Base-by-base conservation (phyloP, 2,329 filamentous ascomycete species). In the Alternaria panax region DNA sequence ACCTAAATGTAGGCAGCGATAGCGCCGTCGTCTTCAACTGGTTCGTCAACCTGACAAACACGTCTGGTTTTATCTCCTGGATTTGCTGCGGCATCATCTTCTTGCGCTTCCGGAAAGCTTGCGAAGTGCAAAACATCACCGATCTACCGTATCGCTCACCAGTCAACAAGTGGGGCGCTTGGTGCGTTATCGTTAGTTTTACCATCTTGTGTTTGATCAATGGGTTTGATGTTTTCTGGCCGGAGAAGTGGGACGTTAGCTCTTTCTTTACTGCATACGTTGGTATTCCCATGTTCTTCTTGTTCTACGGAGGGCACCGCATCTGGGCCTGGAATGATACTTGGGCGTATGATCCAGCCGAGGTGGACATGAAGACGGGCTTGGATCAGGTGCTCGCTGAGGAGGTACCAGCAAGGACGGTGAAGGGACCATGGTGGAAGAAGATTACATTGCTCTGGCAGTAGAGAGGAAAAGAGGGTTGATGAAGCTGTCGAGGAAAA, bases 11-110 rank as follows among this genome's bases (percentile, higher is more conserved):
- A 20, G 80, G 76, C 51, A 78, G 72, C 46, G 79, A 55, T 5
- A 58, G 79, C 5, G 75, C 78, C 16, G 78, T 81, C 14, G 75
- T 84, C 7, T 92, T 92, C 75, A 83, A 82, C 52, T 92, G 89
- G 87, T 90, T 92, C 73, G 84, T 88, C 67, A 90, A 90, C 74
- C 84, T 92, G 55, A 89, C 87, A 27, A 90, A 83, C 65, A 81
- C 82, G 0, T 82, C 80, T 0, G 83, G 81, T 2, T 80, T 85
- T 70, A 84, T 85, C 42, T 83, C 80, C 30, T 86, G 84, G 84
- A 80, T 83, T 60, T 82, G 80, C 66, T 84, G 82, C 63, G 82
- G 82, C 52, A 81, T 88, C 58, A 82, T 87, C 24, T 87, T 84
- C 71, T 76, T 89, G 30, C 84, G 86, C 5, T 89, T 89, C 79